Conservation (phyloP, 345 rosid genomes). For the Lepidium aucheri region DNA sequence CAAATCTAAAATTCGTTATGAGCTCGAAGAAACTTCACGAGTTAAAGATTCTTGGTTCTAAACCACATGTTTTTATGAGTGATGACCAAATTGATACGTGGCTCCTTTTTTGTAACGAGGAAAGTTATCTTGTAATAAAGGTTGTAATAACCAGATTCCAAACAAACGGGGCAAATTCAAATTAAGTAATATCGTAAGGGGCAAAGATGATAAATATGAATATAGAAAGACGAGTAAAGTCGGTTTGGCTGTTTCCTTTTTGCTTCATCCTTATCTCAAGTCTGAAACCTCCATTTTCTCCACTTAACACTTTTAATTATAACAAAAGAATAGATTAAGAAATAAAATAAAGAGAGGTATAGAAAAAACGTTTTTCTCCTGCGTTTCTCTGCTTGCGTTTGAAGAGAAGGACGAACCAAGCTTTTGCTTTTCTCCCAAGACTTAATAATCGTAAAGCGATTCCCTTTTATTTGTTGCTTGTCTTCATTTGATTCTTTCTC, state of each 20-base stretch:
- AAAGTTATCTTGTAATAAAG: background rate
- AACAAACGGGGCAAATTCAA: background rate
- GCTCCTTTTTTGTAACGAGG: background rate
- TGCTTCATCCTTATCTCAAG: slow-evolving; percentile 19
- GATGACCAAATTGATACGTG: background rate
- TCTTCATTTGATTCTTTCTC: background rate
- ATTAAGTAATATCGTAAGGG: background rate
- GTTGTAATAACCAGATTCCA: background rate
- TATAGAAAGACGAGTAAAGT: slow-evolving; percentile 1
- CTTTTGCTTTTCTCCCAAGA: slow-evolving; percentile 16
- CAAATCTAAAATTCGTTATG: background rate
- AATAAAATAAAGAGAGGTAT: no score
- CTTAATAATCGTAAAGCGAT: background rate
- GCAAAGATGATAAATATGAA: background rate
- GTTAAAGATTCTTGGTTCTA: background rate
- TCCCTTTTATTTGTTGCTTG: background rate
- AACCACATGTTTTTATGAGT: no score
- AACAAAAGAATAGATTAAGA: background rate
- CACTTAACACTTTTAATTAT: background rate
- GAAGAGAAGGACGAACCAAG: slow-evolving; percentile 3
- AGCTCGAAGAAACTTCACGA: background rate
- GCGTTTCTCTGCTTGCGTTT: background rate
- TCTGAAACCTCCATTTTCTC: slow-evolving; percentile 2
- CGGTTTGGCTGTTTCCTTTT: slow-evolving; percentile 3
- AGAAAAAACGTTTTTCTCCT: slow-evolving; percentile 14